phyloP scores from a whole-genome alignment of 129 eudicot species.

The Pseudognaphalium luteoalbum region DNA sequence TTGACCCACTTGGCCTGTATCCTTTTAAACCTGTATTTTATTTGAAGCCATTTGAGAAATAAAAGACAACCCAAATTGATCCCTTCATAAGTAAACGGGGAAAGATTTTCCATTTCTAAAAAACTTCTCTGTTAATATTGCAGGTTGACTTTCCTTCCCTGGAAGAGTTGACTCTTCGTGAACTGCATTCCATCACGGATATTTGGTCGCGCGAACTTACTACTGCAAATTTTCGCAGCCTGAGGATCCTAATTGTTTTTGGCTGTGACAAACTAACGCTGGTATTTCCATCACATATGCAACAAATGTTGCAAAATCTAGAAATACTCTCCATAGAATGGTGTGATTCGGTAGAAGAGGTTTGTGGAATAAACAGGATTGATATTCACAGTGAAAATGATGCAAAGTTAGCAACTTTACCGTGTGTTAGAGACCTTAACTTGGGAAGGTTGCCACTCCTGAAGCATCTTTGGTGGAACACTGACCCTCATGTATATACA shows the following conservation, averaged over 20 bases:
- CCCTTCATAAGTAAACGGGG: too few relatives aligned
- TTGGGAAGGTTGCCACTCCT: slow-evolving; percentile 40
- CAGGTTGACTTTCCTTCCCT: slow-evolving; percentile 47
- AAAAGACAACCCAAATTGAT: too few relatives aligned
- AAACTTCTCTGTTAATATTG: background rate
- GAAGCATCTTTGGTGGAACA: slow-evolving; percentile 45
- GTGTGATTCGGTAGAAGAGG: slow-evolving; percentile 45
- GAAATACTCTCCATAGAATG: slow-evolving; percentile 44
- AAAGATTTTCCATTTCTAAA: too few relatives aligned
- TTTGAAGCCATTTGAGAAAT: background rate
- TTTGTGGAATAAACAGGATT: slow-evolving; percentile 24
- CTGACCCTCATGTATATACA: slow-evolving; percentile 12
- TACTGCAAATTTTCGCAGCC: slow-evolving; percentile 36
- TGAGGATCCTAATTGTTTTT: slow-evolving; percentile 36
- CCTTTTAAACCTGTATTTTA: background rate
- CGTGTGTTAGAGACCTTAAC: slow-evolving; percentile 38
- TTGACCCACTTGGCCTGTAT: background rate
- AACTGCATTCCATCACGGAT: slow-evolving; percentile 38
- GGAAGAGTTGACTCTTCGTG: slow-evolving; percentile 50
- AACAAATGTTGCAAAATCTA: slow-evolving; percentile 35
- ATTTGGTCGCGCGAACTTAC: slow-evolving; percentile 40
- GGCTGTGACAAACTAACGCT: slow-evolving; percentile 30
- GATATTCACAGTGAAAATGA: slow-evolving; percentile 21
- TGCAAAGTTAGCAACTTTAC: slow-evolving; percentile 27
- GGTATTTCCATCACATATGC: slow-evolving; percentile 36